phyloP scores from a whole-genome alignment of 176 grass and related monocot species.

The Musa schizocarpa region DNA sequence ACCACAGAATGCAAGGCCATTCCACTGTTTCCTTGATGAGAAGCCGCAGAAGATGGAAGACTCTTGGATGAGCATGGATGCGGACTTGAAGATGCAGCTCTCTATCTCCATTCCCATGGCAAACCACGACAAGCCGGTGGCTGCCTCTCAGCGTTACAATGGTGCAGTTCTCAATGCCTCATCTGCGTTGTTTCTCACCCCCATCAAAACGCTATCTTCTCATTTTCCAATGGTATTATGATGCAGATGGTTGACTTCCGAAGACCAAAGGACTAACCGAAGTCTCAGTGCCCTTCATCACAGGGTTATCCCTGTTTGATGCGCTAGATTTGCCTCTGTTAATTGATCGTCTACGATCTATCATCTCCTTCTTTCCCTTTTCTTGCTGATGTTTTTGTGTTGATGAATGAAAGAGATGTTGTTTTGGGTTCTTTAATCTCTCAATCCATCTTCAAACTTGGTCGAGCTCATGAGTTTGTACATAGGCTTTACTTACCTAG shows the following conservation, averaged over 20 bases:
- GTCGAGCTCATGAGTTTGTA: neutral
- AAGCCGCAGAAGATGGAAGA: neutral
- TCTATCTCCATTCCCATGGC: neutral
- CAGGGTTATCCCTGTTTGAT: neutral
- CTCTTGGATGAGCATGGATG: slow-evolving; percentile 8
- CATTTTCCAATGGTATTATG: neutral
- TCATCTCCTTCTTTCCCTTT: neutral
- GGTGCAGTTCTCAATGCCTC: neutral
- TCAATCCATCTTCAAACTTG: neutral
- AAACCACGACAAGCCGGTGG: neutral
- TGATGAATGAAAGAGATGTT: neutral
- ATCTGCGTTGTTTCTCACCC: neutral
- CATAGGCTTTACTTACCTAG: neutral
- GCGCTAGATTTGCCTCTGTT: neutral
- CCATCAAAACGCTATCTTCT: neutral
- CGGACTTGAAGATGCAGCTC: neutral
- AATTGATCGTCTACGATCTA: neutral
- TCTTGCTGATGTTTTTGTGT: neutral
- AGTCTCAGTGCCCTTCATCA: neutral
- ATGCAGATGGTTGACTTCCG: neutral
- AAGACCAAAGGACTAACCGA: neutral
- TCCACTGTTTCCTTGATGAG: slow-evolving; percentile 37
- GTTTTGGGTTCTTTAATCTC: neutral
- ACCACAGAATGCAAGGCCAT: slow-evolving; percentile 14
- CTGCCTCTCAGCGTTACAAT: neutral